These are phyloP conservation scores for Cryphonectria nitschkei DNA, from an alignment of 2,329 filamentous ascomycete genomes.

Conservation along the genomic window DNA sequence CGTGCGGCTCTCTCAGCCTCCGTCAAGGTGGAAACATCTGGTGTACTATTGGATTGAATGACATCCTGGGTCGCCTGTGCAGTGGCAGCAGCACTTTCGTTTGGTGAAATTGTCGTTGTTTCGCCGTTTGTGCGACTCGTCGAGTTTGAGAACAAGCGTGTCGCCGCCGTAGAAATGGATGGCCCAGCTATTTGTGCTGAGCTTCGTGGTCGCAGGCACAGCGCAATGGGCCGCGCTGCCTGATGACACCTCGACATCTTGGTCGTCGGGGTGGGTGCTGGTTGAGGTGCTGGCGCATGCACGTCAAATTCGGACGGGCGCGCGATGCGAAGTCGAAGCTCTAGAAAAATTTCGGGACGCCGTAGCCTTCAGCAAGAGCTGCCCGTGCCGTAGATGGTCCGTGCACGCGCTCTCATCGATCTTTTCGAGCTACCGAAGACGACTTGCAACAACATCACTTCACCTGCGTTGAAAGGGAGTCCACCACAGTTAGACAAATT, in stretches of 20 bases:
- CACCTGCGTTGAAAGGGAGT: background rate
- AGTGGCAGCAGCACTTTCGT: constrained; percentile 23
- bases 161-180: constrained; percentile 41
- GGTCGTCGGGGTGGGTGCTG: constrained; percentile 23
- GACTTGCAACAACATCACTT: background rate
- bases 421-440: constrained; percentile 20
- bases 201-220: constrained; percentile 52
- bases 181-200: constrained; percentile 38
- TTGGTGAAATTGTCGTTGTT: constrained; percentile 36
- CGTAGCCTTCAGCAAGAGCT: background rate
- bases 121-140: constrained; percentile 43
- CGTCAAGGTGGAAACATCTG: background rate
- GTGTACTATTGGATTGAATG: constrained; percentile 28
- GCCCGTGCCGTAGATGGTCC: constrained; percentile 18
- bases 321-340: constrained; percentile 24
- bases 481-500: background rate
- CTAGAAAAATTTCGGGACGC: constrained; percentile 36
- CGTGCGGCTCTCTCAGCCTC: constrained; percentile 23
- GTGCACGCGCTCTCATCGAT: constrained; percentile 23
- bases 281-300: constrained; percentile 24
- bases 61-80: constrained; percentile 31
- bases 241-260: constrained; percentile 64
- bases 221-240: constrained; percentile 59
- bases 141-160: constrained; percentile 42
- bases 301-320: constrained; percentile 17